Evolutionary conservation across 306 rosid species (phyloP).

Genomic region (Quercus wislizeni): DNA sequence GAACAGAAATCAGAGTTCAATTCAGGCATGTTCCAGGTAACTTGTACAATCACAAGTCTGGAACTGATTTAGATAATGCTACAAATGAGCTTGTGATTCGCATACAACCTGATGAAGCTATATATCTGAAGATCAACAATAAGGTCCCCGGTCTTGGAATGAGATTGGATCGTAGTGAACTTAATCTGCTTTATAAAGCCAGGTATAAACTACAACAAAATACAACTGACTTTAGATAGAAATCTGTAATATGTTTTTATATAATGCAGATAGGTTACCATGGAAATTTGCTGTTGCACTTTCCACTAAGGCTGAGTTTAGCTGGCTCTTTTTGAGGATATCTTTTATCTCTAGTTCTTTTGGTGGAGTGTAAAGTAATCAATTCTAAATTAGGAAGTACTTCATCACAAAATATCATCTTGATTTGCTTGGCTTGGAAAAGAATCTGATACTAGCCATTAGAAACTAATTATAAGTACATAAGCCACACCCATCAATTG

Average conservation of each 20-base stretch:
- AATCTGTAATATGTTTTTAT: background rate
- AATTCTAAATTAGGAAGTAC: too few species aligned
- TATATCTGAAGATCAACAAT: conserved; percentile 93
- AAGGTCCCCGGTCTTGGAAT: conserved; percentile 96
- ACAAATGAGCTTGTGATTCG: conserved; percentile 95
- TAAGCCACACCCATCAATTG: too few species aligned
- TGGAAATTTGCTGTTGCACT: background rate
- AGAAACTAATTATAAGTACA: too few species aligned
- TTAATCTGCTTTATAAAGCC: conserved; percentile 75
- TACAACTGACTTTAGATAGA: background rate
- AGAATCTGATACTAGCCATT: too few species aligned
- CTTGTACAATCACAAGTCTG: conserved; percentile 81
- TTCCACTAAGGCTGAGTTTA: too few species aligned
- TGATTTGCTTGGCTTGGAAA: too few species aligned
- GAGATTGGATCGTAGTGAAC: conserved; percentile 89
- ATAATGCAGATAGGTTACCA: background rate
- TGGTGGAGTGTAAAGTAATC: too few species aligned
- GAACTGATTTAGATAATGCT: conserved; percentile 87
- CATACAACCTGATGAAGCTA: conserved; percentile 94
- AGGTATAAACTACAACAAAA: conserved; percentile 48
- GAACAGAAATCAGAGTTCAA: conserved; percentile 98
- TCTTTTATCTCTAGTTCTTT: background rate
- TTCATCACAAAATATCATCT: too few species aligned
- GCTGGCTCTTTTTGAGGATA: too few species aligned
- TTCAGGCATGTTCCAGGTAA: conserved; percentile 95